Base-by-base conservation (phyloP, 768 basidiomycete species). In the Leucocoprinus birnbaumii region DNA sequence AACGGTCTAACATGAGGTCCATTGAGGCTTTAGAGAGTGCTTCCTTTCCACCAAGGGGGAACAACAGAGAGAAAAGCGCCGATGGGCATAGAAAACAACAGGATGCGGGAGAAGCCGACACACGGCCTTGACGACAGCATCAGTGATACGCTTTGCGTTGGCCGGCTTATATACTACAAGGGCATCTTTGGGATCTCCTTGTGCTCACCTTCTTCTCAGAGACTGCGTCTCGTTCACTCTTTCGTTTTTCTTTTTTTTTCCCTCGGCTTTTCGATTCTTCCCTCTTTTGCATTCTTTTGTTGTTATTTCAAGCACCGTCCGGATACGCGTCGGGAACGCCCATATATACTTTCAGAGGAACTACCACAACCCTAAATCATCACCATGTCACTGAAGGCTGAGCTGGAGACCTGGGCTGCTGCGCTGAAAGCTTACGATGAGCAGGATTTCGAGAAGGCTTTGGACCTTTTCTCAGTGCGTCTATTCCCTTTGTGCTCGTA, bases 401-500 rank as follows among this genome's bases (percentile, higher is more conserved):
- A 86, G 77, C 82, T 98, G 41, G 89, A 94, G 68, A 85, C 79
- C 2, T 96, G 94, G 93, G 84, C 85, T 13, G 77, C 88, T 37
- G 95, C 95, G 55, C 83, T 98, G 67, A 80, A 85, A 63, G 88
- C 93, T 3, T 97, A 95, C 71, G 94, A 96, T 60, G 83, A 83
- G 6, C 80, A 89, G 63, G 86, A 95, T 66, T 94, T 89, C 65
- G 83, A 85, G 49, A 79, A 78, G 57, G 75, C 91, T 27, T 75
- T 98, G 44, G 77, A 85, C 49, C 77, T 87, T 26, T 97, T 98
- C 71, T 77, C 82, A 11, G 87, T 89, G 60, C 55, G 86, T 73
- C 45, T 18, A 35, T 2, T 55, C 44, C 3, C 34, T 47, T 55
- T 40, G 24, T 46, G 58, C 14, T 11, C 31, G 14, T 26, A 14